Evolutionary conservation across 768 basidiomycete species (phyloP).

Genomic region (Leccinum variicolor): DNA sequence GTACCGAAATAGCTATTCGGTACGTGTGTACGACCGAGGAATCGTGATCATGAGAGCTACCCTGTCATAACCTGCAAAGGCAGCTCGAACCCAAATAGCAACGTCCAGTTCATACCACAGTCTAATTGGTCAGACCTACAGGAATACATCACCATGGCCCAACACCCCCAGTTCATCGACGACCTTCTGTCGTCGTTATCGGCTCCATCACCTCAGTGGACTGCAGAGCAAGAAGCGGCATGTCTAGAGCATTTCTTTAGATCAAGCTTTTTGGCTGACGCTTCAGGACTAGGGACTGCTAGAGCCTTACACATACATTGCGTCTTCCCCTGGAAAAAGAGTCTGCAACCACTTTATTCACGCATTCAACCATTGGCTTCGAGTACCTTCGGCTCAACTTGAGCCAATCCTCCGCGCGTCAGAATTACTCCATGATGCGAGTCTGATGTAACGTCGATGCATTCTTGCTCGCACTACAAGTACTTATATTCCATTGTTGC

Average conservation of each 20-base stretch:
- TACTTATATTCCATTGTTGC: constrained; percentile 3
- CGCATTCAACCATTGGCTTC: constrained; percentile 92
- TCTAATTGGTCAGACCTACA: neutral
- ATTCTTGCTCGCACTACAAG: neutral
- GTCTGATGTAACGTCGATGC: constrained; percentile 65
- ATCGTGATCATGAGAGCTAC: neutral
- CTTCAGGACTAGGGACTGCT: constrained; percentile 46
- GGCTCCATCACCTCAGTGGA: constrained; percentile 21
- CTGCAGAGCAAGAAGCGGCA: constrained; percentile 23
- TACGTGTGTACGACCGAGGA: neutral
- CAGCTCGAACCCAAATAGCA: neutral
- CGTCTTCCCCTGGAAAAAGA: constrained; percentile 86
- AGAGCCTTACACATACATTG: constrained; percentile 87
- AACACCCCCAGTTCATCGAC: constrained; percentile 35
- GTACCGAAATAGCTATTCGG: neutral
- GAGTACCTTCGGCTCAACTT: constrained; percentile 72
- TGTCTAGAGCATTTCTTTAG: neutral
- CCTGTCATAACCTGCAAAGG: neutral
- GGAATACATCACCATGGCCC: constrained; percentile 7
- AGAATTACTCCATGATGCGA: constrained; percentile 90
- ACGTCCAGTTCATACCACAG: neutral
- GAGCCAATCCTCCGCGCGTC: constrained; percentile 76
- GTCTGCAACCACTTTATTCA: constrained; percentile 82
- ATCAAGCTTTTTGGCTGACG: neutral
- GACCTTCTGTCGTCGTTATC: constrained; percentile 33